Evolutionary conservation across 805 yeast species (phyloP).

Genomic region (Sugiyamaella marilandica): DNA sequence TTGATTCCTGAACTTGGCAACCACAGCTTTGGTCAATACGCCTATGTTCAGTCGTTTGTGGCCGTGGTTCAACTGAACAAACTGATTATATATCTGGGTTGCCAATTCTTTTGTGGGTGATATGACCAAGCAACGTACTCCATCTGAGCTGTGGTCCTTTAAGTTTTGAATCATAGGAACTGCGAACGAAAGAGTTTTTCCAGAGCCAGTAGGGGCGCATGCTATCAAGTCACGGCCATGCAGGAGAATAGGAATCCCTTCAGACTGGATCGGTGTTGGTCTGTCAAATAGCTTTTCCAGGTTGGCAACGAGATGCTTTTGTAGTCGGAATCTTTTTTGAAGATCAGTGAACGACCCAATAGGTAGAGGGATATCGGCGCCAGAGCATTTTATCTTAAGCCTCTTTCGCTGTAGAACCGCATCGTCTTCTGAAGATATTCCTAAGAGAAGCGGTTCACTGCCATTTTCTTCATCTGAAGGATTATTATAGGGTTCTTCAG

Average conservation of each 20-base stretch:
- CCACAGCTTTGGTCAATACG: slow-evolving; percentile 66
- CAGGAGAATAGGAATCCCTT: slow-evolving; percentile 73
- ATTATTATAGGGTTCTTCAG: slow-evolving; percentile 20
- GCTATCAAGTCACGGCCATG: slow-evolving; percentile 75
- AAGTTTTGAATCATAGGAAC: slow-evolving; percentile 71
- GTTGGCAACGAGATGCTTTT: slow-evolving; percentile 54
- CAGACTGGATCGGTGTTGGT: slow-evolving; percentile 93
- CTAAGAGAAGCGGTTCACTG: slow-evolving; percentile 37
- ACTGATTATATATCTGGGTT: slow-evolving; percentile 70
- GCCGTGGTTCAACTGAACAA: slow-evolving; percentile 51
- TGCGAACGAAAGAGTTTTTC: slow-evolving; percentile 88
- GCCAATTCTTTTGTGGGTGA: slow-evolving; percentile 96
- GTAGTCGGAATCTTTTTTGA: slow-evolving; percentile 59
- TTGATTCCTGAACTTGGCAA: slow-evolving; percentile 55
- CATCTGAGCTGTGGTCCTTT: slow-evolving; percentile 33
- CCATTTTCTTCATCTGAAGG: slow-evolving; percentile 25
- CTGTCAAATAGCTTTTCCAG: slow-evolving; percentile 65
- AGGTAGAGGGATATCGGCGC: slow-evolving; percentile 85
- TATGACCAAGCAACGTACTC: slow-evolving; percentile 70
- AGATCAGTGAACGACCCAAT: slow-evolving; percentile 86
- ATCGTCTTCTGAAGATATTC: slow-evolving; percentile 50
- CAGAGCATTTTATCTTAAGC: slow-evolving; percentile 66
- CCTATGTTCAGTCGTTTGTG: slow-evolving; percentile 51
- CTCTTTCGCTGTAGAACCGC: slow-evolving; percentile 58
- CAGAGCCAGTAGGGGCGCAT: slow-evolving; percentile 98